Conservation (phyloP, 1,139 yeast species). For the Casaregolazyma lundiana region DNA sequence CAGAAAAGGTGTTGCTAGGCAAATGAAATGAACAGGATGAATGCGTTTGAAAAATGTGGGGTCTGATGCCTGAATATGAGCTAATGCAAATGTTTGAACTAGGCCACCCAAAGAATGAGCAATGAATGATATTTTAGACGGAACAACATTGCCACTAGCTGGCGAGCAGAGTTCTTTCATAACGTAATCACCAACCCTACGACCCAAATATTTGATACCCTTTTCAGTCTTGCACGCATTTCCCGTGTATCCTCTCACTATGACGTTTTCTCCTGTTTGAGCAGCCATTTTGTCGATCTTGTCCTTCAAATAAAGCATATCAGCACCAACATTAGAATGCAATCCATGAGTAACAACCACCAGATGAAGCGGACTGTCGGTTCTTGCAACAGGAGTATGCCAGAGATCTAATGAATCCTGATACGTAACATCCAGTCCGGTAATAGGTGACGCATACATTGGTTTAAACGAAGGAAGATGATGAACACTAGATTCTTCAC, state of each 20-base stretch:
- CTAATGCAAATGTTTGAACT: constrained; percentile 85
- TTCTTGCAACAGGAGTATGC: constrained; percentile 52
- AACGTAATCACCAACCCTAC: constrained; percentile 72
- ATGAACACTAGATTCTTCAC: constrained; percentile 33
- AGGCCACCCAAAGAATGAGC: constrained; percentile 94
- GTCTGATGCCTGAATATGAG: constrained; percentile 64
- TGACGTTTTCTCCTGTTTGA: constrained; percentile 51
- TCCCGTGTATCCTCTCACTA: constrained; percentile 78
- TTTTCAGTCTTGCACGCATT: constrained; percentile 88
- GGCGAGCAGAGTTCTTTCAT: constrained; percentile 50
- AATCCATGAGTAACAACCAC: constrained; percentile 86
- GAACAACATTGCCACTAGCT: constrained; percentile 8
- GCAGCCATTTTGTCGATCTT: constrained; percentile 54
- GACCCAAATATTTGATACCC: constrained; percentile 83
- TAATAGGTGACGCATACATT: constrained; percentile 3
- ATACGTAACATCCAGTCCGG: constrained; percentile 42
- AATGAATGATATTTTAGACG: constrained; percentile 65
- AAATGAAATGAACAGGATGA: constrained; percentile 73
- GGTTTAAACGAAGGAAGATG: background rate
- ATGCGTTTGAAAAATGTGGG: constrained; percentile 67
- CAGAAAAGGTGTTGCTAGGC: constrained; percentile 82
- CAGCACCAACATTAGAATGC: constrained; percentile 85
- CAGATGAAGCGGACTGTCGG: constrained; percentile 54
- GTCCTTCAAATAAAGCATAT: constrained; percentile 82
- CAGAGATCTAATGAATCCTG: constrained; percentile 69